Conservation (phyloP, 2,329 filamentous ascomycete species). For the Colletotrichum lindemuthianum region DNA sequence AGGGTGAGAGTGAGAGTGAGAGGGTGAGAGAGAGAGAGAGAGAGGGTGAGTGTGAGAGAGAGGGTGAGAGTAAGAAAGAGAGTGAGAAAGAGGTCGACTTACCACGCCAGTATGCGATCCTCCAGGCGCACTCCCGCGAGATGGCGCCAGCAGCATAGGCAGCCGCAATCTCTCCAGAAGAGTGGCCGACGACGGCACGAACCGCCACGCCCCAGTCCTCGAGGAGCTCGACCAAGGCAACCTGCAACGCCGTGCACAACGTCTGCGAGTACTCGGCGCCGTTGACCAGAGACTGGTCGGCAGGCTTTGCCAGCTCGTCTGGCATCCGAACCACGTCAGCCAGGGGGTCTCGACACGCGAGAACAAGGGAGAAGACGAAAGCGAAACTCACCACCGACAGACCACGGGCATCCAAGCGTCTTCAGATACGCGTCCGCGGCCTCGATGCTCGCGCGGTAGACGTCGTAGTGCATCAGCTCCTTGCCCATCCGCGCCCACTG, state of each 20-base stretch:
- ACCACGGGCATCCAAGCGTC: conserved; percentile 44
- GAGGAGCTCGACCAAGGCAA: conserved; percentile 49
- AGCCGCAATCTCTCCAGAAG: conserved; percentile 58
- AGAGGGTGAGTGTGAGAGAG: too few relatives aligned
- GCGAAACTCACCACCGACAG: conserved; percentile 44
- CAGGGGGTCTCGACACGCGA: too few relatives aligned
- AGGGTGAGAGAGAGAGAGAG: too few relatives aligned
- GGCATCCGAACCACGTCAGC: conserved; percentile 43
- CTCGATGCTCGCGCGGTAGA: conserved; percentile 53
- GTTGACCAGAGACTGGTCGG: conserved; percentile 18
- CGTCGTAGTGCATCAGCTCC: conserved; percentile 43
- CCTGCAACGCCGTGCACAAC: conserved; percentile 53
- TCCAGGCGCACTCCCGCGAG: conserved; percentile 37
- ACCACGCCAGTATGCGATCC: conserved; percentile 21
- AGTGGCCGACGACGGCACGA: conserved; percentile 52
- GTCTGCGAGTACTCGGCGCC: conserved; percentile 45
- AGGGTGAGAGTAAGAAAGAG: not conserved
- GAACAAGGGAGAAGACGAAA: too few relatives aligned
- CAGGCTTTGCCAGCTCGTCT: conserved; percentile 36
- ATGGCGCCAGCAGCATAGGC: conserved; percentile 56
- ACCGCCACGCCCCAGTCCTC: conserved; percentile 37
- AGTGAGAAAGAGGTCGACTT: not conserved
- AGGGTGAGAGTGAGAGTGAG: too few relatives aligned
- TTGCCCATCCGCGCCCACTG: conserved; percentile 39
- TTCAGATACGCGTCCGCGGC: conserved; percentile 45